Evolutionary conservation across 2,329 filamentous ascomycete genomes (phyloP).

Genomic region (Allantophomopsis lycopodina): DNA sequence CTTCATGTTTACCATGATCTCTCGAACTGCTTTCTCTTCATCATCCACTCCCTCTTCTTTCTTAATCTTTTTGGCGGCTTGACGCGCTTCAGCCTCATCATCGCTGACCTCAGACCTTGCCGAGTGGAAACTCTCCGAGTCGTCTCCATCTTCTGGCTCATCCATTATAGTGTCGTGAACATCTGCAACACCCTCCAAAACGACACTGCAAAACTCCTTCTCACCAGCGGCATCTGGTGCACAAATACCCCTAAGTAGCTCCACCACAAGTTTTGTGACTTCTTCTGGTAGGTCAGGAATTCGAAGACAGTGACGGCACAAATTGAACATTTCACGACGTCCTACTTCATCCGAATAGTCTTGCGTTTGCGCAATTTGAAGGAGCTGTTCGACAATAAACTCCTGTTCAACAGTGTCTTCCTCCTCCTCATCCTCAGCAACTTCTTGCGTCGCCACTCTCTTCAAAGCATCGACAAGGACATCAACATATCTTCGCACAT

Average conservation of each 20-base stretch:
- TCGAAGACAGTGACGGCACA: slow-evolving; percentile 75
- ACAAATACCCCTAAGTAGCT: slow-evolving; percentile 73
- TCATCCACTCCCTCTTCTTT: slow-evolving; percentile 50
- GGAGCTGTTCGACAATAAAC: slow-evolving; percentile 88
- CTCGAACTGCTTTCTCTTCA: slow-evolving; percentile 64
- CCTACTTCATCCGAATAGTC: slow-evolving; percentile 98
- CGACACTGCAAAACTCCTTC: slow-evolving; percentile 69
- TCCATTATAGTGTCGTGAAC: slow-evolving; percentile 88
- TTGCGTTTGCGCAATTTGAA: slow-evolving; percentile 81
- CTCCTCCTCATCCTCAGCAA: slow-evolving; percentile 49
- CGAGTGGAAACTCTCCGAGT: slow-evolving; percentile 87
- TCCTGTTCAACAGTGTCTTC: slow-evolving; percentile 83
- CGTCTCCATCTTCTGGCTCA: slow-evolving; percentile 41
- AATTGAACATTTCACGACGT: slow-evolving; percentile 85
- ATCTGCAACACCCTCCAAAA: slow-evolving; percentile 89
- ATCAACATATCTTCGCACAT: slow-evolving; percentile 67
- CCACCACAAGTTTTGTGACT: slow-evolving; percentile 75
- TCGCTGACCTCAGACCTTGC: slow-evolving; percentile 74
- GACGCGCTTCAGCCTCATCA: slow-evolving; percentile 36
- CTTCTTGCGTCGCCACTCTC: slow-evolving; percentile 36
- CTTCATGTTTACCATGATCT: slow-evolving; percentile 97
- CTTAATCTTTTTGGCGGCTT: slow-evolving; percentile 24
- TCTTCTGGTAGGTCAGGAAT: slow-evolving; percentile 84
- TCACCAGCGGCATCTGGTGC: slow-evolving; percentile 61
- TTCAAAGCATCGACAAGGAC: slow-evolving; percentile 52